These are phyloP conservation scores for Starmerella khaoyaiensis DNA, from an alignment of 805 yeast species.

Conservation along the genomic window DNA sequence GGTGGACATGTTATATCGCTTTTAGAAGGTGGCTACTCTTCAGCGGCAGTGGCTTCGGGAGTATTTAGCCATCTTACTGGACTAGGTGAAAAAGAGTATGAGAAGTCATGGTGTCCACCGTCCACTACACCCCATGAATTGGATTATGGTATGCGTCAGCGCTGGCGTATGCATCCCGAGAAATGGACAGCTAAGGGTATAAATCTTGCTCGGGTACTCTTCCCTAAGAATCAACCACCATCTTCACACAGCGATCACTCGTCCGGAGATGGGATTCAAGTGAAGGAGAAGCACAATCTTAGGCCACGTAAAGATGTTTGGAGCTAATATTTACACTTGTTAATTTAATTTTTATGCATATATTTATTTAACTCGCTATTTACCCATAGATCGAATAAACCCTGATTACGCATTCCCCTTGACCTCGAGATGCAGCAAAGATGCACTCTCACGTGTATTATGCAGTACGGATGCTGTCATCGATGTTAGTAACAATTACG, in stretches of 20 bases:
- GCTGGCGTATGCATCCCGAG: constrained; percentile 36
- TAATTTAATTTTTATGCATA: background rate
- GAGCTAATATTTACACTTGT: background rate
- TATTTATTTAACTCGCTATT: background rate
- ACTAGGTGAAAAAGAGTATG: constrained; percentile 45
- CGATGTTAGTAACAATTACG: too few species aligned
- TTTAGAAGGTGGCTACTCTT: constrained; percentile 79
- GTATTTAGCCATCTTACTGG: constrained; percentile 70
- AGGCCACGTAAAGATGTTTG: background rate
- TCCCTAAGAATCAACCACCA: constrained; percentile 7
- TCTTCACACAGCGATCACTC: background rate
- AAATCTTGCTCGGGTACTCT: constrained; percentile 25
- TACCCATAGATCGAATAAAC: background rate
- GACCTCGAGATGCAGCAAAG: too few species aligned
- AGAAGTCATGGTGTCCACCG: constrained; percentile 49
- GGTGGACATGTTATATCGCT: constrained; percentile 53
- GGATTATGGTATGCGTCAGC: constrained; percentile 52
- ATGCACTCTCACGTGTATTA: too few species aligned
- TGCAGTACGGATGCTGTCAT: too few species aligned
- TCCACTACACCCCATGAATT: constrained; percentile 48
- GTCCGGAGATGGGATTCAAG: background rate
- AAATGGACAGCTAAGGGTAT: constrained; percentile 25
- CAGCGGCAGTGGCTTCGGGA: constrained; percentile 67
- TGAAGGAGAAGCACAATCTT: background rate
- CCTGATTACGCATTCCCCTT: too few species aligned